Evolutionary conservation across 2,329 filamentous ascomycete species (phyloP), one percentile per base, ranked within the genome.

Genomic region (Epichloe sp.): DNA sequence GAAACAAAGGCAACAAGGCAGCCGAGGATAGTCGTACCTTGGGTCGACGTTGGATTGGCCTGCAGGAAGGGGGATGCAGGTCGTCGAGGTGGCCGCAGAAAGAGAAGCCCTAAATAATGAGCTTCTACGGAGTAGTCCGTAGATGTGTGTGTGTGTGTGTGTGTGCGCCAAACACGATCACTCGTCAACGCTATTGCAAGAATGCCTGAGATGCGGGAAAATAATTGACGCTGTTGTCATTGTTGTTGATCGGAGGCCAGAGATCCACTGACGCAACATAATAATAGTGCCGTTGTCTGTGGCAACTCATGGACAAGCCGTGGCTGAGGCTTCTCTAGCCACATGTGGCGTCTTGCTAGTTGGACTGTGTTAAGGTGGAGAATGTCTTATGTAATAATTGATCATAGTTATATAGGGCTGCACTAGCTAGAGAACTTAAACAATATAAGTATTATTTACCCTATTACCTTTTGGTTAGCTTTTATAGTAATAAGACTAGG

Each of bases 251-350:
- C 12, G 49, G 36, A 44, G 45, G 43, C n/a, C 42, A 17, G n/a
- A 47, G 48, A 42, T 57, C 53, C 60, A 61, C 62, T 65, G 65
- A 64, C 63, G 63, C 62, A 65, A 61, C 42, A 57, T 60, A 62
- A 57, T 60, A 62, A 57, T 60, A 63, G 62, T 57, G 57, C 57
- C 56, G 64, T 65, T 67, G 63, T 69, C 66, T 67, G 67, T 68
- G 66, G 67, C 67, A 69, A 69, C 66, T 58, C 51, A 43, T 37
- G 19, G 7, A 11, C 12, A 12, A 47, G 1, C 35, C 44, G 51
- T 43, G 51, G 51, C 51, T 47, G 44, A 5, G 38, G 40, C 41
- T 21, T 7, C 35, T 3, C 3, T 2, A 42, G 52, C 52, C 52
- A 51, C 52, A 10, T 46, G 52, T 51, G 52, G 52, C 52, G 51